Conservation (phyloP, 2,329 filamentous ascomycete genomes). For the Madurella fahalii region DNA sequence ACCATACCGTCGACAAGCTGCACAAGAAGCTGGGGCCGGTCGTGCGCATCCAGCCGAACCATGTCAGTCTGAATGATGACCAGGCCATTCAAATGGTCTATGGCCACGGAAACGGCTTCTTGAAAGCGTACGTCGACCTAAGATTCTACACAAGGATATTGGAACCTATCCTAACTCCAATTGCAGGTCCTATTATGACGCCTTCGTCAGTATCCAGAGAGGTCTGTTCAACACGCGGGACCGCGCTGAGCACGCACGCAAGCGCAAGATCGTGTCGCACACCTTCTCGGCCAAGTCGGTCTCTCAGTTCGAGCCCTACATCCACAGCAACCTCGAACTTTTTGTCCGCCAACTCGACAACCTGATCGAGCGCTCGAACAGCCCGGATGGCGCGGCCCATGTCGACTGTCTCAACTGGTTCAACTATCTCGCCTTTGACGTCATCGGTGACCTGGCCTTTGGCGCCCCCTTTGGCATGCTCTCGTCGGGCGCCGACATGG, state of each 20-base stretch:
- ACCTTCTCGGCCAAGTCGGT: constrained; percentile 82
- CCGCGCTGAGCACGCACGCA: constrained; percentile 76
- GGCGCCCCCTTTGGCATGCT: constrained; percentile 83
- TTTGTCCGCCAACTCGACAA: constrained; percentile 71
- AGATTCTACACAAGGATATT: not conserved
- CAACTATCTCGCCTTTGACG: constrained; percentile 58
- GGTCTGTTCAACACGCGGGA: constrained; percentile 88
- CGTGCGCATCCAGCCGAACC: constrained; percentile 78
- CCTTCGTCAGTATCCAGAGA: constrained; percentile 80
- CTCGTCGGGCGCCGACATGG: constrained; percentile 67
- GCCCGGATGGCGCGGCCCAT: constrained; percentile 51
- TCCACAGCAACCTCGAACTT: constrained; percentile 70
- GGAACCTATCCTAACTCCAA: not conserved
- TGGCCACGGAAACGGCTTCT: constrained; percentile 71
- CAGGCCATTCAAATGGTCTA: constrained; percentile 74
- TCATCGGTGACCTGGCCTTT: constrained; percentile 59
- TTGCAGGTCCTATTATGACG: constrained; percentile 77
- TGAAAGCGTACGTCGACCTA: constrained; percentile 56
- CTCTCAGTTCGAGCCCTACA: constrained; percentile 83
- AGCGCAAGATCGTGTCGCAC: constrained; percentile 83
- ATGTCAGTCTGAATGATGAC: constrained; percentile 77
- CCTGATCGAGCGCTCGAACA: constrained; percentile 45
- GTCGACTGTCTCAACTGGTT: constrained; percentile 79
- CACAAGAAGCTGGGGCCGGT: constrained; percentile 77
- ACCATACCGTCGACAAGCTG: constrained; percentile 60